A percentile compares a stretch with the other conserved stretches of the same genome.
Evolutionary conservation across 495 filamentous ascomycete genomes (phyloP).

Genomic region (Podospora australis): DNA sequence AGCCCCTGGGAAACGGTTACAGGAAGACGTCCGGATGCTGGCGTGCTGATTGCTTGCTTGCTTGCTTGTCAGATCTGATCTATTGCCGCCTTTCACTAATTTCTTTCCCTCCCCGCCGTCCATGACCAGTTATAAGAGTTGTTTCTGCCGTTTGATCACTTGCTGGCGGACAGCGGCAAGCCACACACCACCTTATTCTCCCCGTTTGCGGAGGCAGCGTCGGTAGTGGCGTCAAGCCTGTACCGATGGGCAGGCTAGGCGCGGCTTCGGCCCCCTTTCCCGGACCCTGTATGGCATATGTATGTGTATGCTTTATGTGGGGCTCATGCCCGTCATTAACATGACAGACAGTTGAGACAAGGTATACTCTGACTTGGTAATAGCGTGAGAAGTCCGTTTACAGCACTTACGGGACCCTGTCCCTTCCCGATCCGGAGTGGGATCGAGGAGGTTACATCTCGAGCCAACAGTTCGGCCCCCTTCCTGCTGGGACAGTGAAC

Average conservation of each 20-base stretch:
- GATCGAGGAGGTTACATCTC: constrained; percentile 12
- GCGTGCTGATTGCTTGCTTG: neutral
- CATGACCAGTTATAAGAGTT: too few relatives aligned
- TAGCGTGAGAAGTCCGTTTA: too few relatives aligned
- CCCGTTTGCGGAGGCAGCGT: constrained; percentile 10
- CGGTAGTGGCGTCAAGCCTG: constrained; percentile 1
- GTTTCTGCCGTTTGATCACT: too few relatives aligned
- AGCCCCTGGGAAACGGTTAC: neutral
- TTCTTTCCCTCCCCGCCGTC: too few relatives aligned
- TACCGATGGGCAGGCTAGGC: constrained; percentile 3
- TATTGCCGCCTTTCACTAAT: too few relatives aligned
- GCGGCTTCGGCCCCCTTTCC: constrained; percentile 5
- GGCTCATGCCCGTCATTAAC: constrained; percentile 10
- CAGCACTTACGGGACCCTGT: too few relatives aligned
- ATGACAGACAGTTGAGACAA: constrained; percentile 18
- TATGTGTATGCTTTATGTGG: too few relatives aligned
- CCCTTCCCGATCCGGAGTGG: too few relatives aligned
- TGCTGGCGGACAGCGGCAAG: neutral
- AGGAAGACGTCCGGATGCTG: constrained; percentile 3
- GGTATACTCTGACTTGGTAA: too few relatives aligned
- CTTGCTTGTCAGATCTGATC: too few relatives aligned
- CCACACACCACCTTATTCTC: neutral
- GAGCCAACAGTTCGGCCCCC: constrained; percentile 20
- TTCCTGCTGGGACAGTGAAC: constrained; percentile 3
- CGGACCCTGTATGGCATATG: constrained; percentile 2